phyloP scores from a whole-genome alignment of 2,329 filamentous ascomycete genomes.

The Fragosphaeria purpurea region DNA sequence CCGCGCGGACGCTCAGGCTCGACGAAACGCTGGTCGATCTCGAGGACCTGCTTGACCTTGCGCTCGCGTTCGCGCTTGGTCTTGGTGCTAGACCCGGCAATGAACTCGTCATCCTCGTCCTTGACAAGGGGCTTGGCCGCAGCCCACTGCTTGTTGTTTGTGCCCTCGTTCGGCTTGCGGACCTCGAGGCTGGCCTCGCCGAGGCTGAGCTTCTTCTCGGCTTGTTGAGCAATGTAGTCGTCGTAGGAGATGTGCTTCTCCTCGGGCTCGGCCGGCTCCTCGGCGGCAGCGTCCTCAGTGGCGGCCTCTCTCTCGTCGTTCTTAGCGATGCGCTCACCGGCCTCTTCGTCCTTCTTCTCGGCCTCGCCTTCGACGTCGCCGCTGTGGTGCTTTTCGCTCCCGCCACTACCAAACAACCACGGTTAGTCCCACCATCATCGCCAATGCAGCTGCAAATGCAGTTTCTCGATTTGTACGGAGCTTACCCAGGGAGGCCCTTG shows the following conservation, averaged over 20 bases:
- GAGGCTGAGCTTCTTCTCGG: slow-evolving; percentile 66
- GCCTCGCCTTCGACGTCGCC: slow-evolving; percentile 71
- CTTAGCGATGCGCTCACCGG: slow-evolving; percentile 80
- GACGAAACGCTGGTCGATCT: slow-evolving; percentile 77
- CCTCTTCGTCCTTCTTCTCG: slow-evolving; percentile 85
- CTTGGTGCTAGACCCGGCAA: slow-evolving; percentile 67
- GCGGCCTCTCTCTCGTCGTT: slow-evolving; percentile 66
- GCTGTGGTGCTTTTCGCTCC: slow-evolving; percentile 83
- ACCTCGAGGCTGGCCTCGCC: slow-evolving; percentile 52
- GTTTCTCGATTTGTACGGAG: too few species aligned
- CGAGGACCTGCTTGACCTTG: slow-evolving; percentile 82
- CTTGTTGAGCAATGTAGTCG: slow-evolving; percentile 69
- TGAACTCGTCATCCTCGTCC: slow-evolving; percentile 64
- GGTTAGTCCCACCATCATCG: slow-evolving; percentile 9
- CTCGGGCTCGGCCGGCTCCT: slow-evolving; percentile 50
- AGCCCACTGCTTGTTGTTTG: slow-evolving; percentile 84
- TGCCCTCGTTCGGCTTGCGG: slow-evolving; percentile 88
- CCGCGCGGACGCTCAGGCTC: slow-evolving; percentile 55
- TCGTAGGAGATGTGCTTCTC: slow-evolving; percentile 85
- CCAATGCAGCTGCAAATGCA: too few species aligned
- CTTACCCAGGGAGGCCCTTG: slow-evolving; percentile 38
- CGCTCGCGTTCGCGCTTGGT: slow-evolving; percentile 74
- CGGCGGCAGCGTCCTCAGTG: slow-evolving; percentile 28
- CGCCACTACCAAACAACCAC: slow-evolving; percentile 35
- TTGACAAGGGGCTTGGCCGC: slow-evolving; percentile 63